phyloP scores from a whole-genome alignment of 2,329 filamentous ascomycete genomes.

The Chrysoporthe deuterocubensis region DNA sequence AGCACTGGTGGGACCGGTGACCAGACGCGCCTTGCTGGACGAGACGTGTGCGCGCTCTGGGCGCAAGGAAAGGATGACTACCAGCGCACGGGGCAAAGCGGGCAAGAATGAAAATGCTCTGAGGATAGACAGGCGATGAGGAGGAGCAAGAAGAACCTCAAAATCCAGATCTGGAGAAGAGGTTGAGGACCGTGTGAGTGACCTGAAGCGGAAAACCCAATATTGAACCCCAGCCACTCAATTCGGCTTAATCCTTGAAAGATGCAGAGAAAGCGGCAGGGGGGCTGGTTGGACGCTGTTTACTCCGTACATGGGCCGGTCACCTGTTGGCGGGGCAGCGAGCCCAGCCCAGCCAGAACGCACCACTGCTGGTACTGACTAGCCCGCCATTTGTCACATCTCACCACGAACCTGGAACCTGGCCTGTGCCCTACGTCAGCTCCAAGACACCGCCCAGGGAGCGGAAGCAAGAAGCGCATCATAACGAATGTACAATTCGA shows the following conservation, averaged over 20 bases:
- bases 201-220: conserved; percentile 6
- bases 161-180: neutral
- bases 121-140: neutral
- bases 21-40: conserved; percentile 8
- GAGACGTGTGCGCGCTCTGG: conserved; percentile 24
- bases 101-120: neutral
- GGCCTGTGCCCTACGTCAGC: conserved; percentile 7
- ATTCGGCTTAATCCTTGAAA: conserved; percentile 15
- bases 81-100: conserved; percentile 3
- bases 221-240: conserved; percentile 15
- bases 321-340: conserved; percentile 18
- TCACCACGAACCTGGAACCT: neutral
- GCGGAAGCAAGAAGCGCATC: conserved; percentile 2
- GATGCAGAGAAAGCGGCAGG: conserved; percentile 12
- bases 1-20: conserved; percentile 17
- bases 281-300: conserved; percentile 17
- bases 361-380: neutral
- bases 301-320: conserved; percentile 10
- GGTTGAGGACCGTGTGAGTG: conserved; percentile 5
- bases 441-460: neutral
- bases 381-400: neutral
- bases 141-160: conserved; percentile 8
- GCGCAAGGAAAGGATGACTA: conserved; percentile 14
- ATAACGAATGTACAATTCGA: neutral
- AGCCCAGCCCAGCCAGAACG: neutral